Evolutionary conservation across 805 yeast species (phyloP), one percentile per base, ranked within the genome.

Genomic region (Kluyveromyces wickerhamii): DNA sequence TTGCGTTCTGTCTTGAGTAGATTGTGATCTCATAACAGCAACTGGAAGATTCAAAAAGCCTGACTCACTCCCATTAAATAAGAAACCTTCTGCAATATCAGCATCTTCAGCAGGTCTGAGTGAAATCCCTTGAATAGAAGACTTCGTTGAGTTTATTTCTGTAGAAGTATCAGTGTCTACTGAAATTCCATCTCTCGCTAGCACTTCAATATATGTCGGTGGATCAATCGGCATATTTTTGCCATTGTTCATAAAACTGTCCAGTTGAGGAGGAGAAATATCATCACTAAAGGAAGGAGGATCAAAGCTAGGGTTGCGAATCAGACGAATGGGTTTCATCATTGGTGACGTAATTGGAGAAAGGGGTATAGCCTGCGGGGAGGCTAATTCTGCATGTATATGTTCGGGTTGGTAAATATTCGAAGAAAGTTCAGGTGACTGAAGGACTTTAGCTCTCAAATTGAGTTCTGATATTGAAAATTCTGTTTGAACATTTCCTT

Each of bases 291-390:
- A 78, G 4, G 83, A 72, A 1, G 85, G 86, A 4, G 85, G 85
- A 25, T 74, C 74, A 23, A 63, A 47, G 4, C 76, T 66, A 12
- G 81, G 83, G 43, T 65, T 60, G 33, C 82, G 59, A 7, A 71
- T 49, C 14, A 72, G 51, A 46, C 71, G 73, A 17, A 77, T 67
- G 0, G 85, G 82, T 21, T 80, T 45, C 21, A 69, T 61, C 5
- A 62, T 49, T 8, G 57, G 54, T 5, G 72, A 52, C 2, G 74
- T 63, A 3, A 58, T 45, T 5, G 78, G 77, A 1, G 80, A 72
- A 16, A 65, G 58, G 2, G 85, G 85, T 29, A 68, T 50, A 4
- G 84, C 86, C 41, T 76, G 87, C 1, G 83, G 81, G 1, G 84
- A 76, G 20, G 68, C 60, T 34, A 76, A 45, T 34, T 63, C 72